Evolutionary conservation across 768 basidiomycete species (phyloP).

Genomic region (Tulasnella calospora): DNA sequence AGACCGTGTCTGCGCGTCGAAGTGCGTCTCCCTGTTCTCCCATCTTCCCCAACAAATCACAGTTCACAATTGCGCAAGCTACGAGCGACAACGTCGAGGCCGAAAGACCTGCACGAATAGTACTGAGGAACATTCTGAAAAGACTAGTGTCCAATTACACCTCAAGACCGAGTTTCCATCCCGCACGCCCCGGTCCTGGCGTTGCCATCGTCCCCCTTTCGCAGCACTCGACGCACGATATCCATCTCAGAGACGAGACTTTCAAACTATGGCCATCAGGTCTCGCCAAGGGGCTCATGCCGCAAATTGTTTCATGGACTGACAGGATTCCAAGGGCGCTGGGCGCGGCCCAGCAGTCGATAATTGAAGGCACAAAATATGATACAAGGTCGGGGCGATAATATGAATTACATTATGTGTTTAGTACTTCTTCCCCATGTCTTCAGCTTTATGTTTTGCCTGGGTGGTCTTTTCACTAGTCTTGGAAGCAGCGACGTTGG

Average conservation of each 20-base stretch:
- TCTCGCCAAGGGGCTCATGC: neutral
- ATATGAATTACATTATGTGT: neutral
- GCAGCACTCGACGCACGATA: neutral
- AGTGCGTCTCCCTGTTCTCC: neutral
- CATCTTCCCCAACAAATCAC: neutral
- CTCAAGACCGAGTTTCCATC: neutral
- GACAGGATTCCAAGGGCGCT: neutral
- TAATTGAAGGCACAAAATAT: neutral
- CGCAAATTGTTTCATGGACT: neutral
- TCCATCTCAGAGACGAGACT: neutral
- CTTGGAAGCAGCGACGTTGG: conserved; percentile 17
- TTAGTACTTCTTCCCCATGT: conserved; percentile 19
- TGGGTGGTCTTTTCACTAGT: conserved; percentile 19
- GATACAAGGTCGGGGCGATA: neutral
- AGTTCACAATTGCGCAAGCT: neutral
- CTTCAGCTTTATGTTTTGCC: conserved; percentile 21
- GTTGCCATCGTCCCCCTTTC: neutral
- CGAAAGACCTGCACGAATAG: neutral
- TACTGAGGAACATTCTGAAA: neutral
- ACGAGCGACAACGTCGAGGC: neutral
- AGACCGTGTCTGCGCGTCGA: conserved; percentile 1
- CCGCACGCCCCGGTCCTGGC: neutral
- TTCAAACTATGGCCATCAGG: neutral
- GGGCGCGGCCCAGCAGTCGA: neutral
- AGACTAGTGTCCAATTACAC: neutral